Evolutionary conservation across 2,329 filamentous ascomycete species (phyloP).

Genomic region (Blastomyces silverae): DNA sequence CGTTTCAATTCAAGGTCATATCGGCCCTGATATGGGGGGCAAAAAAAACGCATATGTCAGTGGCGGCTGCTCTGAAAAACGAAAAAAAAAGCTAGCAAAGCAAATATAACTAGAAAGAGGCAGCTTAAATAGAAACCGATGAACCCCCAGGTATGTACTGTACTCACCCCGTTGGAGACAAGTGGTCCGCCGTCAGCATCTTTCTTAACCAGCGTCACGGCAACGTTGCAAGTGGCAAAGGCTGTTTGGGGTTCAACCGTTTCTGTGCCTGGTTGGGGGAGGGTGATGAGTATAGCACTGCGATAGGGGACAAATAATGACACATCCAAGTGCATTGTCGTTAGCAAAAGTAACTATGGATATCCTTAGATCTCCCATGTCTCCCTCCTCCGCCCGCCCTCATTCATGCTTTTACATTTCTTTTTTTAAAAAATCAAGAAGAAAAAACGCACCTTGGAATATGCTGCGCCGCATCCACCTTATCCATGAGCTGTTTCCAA

Average conservation of each 20-base stretch:
- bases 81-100: neutral
- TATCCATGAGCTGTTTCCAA: slow-evolving; percentile 4
- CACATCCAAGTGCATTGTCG: neutral
- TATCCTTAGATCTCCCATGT: neutral
- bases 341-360: neutral
- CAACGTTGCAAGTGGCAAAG: neutral
- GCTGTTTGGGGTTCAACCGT: slow-evolving; percentile 7
- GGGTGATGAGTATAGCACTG: slow-evolving; percentile 1
- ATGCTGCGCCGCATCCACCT: slow-evolving; percentile 8
- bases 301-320: no score
- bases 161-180: slow-evolving; percentile 2
- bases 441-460: neutral
- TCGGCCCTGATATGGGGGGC: neutral
- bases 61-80: neutral
- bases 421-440: neutral
- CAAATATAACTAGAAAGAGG: neutral
- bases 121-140: neutral
- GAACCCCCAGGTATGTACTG: neutral
- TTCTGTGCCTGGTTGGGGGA: slow-evolving; percentile 5
- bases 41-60: neutral
- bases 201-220: slow-evolving; percentile 6
- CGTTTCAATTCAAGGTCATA: slow-evolving; percentile 11
- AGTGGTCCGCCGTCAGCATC: neutral
- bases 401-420: neutral
- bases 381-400: no score